phyloP scores from a whole-genome alignment of 371 early-diverging fungal species.

The Mucor sp. region DNA sequence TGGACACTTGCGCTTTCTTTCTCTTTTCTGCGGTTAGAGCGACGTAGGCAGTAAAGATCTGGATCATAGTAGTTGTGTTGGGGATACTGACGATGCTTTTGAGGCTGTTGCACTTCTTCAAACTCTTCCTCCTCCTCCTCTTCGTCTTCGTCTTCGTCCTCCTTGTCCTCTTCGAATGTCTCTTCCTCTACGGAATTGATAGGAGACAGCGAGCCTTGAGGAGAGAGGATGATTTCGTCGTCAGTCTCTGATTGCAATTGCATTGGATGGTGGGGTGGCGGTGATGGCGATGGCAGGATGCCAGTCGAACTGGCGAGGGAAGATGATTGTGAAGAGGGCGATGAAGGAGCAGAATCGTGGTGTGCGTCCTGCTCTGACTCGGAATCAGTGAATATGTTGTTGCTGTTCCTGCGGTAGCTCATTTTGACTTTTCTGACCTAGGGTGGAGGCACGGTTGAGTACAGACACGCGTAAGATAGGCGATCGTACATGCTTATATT shows the following conservation, averaged over 20 bases:
- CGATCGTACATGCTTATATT: neutral
- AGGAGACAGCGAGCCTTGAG: conserved; percentile 23
- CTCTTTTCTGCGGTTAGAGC: conserved; percentile 21
- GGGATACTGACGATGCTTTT: neutral
- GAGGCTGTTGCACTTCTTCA: neutral
- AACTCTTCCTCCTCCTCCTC: conserved; percentile 1
- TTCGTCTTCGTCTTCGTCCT: neutral
- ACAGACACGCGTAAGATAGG: neutral
- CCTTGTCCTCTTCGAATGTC: neutral
- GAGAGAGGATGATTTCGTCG: conserved; percentile 14
- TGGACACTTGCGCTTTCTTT: conserved; percentile 8
- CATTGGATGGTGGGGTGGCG: neutral
- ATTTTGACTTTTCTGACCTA: conserved; percentile 2
- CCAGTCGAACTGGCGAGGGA: neutral
- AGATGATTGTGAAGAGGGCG: neutral
- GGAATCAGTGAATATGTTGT: conserved; percentile 14
- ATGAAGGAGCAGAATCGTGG: neutral
- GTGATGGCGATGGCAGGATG: neutral
- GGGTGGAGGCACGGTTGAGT: neutral
- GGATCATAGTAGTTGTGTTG: conserved; percentile 18
- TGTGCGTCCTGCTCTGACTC: conserved; percentile 17
- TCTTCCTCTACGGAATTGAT: conserved; percentile 2
- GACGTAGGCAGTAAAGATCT: conserved; percentile 27
- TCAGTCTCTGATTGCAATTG: conserved; percentile 1
- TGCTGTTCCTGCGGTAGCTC: conserved; percentile 11